These are phyloP conservation scores for Rosa rugosa DNA, from an alignment of 306 rosid species.

Conservation along the genomic window DNA sequence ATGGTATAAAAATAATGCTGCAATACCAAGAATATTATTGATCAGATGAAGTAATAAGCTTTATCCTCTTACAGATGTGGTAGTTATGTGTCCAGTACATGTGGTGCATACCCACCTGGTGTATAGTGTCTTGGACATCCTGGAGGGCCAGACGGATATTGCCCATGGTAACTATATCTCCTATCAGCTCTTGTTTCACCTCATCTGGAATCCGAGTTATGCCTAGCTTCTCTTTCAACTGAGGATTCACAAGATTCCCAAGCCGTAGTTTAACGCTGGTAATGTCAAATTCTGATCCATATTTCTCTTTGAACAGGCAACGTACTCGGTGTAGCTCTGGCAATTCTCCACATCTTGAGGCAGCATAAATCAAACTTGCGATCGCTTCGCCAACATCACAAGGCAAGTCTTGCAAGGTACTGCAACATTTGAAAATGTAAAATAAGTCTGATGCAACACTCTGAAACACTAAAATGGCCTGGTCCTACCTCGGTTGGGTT, in stretches of 20 bases:
- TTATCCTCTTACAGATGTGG: neutral
- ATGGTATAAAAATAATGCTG: too few species aligned
- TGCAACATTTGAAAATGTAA: neutral
- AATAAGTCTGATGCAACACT: neutral
- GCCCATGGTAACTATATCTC: neutral
- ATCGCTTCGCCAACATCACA: constrained; percentile 25
- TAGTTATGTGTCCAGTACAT: neutral
- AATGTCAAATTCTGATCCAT: constrained; percentile 24
- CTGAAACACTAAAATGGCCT: neutral
- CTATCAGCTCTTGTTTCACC: constrained; percentile 1
- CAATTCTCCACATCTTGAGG: constrained; percentile 40
- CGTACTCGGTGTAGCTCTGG: constrained; percentile 20
- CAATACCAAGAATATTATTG: neutral
- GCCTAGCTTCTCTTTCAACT: constrained; percentile 14
- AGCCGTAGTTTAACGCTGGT: constrained; percentile 20
- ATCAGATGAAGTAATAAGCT: neutral
- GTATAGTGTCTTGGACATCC: neutral
- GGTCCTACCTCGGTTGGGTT: neutral
- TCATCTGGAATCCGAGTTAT: constrained; percentile 2
- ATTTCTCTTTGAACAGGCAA: constrained; percentile 21
- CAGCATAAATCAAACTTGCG: constrained; percentile 36
- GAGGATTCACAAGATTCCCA: constrained; percentile 19
- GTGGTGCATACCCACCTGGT: neutral
- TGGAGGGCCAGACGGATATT: neutral
- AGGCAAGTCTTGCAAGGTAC: neutral